These are phyloP conservation scores for Cornus controversa DNA, from an alignment of 148 eudicot genomes.

Conservation along the genomic window DNA sequence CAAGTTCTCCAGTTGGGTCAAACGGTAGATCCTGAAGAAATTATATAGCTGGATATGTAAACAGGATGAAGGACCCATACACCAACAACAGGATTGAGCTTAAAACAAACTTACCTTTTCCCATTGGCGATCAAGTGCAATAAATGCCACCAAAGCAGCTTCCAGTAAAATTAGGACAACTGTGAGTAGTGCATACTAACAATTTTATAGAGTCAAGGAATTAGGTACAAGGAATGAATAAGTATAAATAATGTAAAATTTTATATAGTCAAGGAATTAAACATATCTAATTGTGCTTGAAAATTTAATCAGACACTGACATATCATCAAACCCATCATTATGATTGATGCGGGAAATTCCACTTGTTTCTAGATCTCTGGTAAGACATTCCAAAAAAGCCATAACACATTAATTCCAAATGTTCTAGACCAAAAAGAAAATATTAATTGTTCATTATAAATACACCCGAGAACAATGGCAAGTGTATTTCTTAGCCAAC, in stretches of 20 bases:
- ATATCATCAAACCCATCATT: no score
- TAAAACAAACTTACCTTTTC: constrained; percentile 46
- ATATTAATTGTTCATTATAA: background rate
- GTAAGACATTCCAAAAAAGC: background rate
- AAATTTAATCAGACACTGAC: no score
- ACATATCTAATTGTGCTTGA: no score
- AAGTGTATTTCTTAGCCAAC: background rate
- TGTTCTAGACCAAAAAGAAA: background rate
- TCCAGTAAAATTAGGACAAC: constrained; percentile 51
- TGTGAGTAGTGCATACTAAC: constrained; percentile 54
- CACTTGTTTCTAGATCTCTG: background rate
- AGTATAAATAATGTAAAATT: background rate
- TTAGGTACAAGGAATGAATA: background rate
- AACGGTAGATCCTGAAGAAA: constrained; percentile 63
- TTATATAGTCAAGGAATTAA: background rate
- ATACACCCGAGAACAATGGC: background rate
- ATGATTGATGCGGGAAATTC: background rate
- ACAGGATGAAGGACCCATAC: background rate
- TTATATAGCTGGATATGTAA: background rate
- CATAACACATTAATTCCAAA: background rate
- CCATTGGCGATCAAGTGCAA: constrained; percentile 67
- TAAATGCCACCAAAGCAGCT: constrained; percentile 58
- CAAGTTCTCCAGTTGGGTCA: constrained; percentile 81
- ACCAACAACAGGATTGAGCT: background rate
- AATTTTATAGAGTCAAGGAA: constrained; percentile 4